Evolutionary conservation across 2,329 filamentous ascomycete genomes (phyloP).

Genomic region (Monosporascus sp.): DNA sequence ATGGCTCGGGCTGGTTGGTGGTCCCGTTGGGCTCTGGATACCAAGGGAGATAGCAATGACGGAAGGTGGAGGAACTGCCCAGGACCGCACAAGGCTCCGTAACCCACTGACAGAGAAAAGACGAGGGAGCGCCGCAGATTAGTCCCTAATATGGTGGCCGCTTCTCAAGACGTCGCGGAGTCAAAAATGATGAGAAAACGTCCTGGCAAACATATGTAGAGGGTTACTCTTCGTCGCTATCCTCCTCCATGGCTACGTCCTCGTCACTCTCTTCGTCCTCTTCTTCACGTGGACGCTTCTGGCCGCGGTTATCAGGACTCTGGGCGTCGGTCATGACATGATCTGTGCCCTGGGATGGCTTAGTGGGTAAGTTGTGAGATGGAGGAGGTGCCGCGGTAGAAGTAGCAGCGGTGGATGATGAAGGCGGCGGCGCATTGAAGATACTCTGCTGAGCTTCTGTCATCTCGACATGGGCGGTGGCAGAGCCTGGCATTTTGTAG

Average conservation of each 20-base stretch:
- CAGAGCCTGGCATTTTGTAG: conserved; percentile 63
- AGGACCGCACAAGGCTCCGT: neutral
- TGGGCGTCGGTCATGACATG: conserved; percentile 46
- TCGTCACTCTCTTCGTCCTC: conserved; percentile 56
- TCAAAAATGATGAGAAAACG: conserved; percentile 6
- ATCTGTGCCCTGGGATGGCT: conserved; percentile 44
- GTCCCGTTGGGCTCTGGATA: conserved; percentile 72
- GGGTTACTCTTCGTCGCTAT: conserved; percentile 61
- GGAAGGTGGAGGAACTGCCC: conserved; percentile 18
- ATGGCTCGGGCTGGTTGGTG: conserved; percentile 86
- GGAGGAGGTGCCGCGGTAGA: conserved; percentile 30
- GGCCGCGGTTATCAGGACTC: conserved; percentile 52
- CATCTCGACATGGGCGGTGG: conserved; percentile 53
- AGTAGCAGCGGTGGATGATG: conserved; percentile 35
- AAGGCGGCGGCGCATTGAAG: conserved; percentile 63
- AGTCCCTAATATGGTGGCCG: too few species aligned
- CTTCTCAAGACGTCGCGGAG: conserved; percentile 2
- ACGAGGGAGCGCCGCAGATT: too few species aligned
- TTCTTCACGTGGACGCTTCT: conserved; percentile 69
- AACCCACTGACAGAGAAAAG: neutral
- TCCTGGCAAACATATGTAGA: conserved; percentile 1
- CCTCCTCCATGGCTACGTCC: conserved; percentile 64
- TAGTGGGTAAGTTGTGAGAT: conserved; percentile 38
- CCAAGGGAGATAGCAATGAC: conserved; percentile 61
- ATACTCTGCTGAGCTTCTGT: conserved; percentile 76